Conservation (phyloP, 148 eudicot genomes). For the Chenopodium berlandieri region DNA sequence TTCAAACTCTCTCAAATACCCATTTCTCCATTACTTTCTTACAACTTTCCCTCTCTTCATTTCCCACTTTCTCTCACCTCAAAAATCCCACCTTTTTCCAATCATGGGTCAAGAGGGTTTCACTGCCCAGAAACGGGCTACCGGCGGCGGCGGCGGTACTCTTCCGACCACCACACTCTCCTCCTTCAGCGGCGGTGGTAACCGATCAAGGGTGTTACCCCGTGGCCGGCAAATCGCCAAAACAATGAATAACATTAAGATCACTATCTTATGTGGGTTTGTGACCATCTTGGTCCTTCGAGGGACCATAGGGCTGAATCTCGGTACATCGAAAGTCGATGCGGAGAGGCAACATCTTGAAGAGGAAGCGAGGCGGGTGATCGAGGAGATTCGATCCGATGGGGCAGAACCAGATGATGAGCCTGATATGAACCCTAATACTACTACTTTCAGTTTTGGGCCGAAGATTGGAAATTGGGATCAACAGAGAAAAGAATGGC, state of each 20-base stretch:
- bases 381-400: conserved; percentile 55
- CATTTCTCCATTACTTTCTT: not conserved
- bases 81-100: not conserved
- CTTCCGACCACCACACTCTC: conserved; percentile 33
- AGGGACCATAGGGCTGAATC: conserved; percentile 59
- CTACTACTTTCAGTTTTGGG: conserved; percentile 49
- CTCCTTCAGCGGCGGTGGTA: not conserved
- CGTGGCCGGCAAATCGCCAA: conserved; percentile 46
- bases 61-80: not conserved
- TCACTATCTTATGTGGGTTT: conserved; percentile 50
- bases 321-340: conserved; percentile 22
- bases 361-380: conserved; percentile 45
- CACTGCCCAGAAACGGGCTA: conserved; percentile 42
- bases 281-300: conserved; percentile 58
- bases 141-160: conserved; percentile 7
- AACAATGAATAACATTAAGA: conserved; percentile 43
- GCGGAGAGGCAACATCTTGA: conserved; percentile 25
- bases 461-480: conserved; percentile 67
- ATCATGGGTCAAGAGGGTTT: conserved; percentile 38
- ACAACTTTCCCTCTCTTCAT: not conserved
- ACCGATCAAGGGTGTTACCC: conserved; percentile 11
- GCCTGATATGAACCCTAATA: conserved; percentile 27
- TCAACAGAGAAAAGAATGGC: conserved; percentile 42
- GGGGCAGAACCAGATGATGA: conserved; percentile 34
- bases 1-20: not conserved